Evolutionary conservation across 1,284 basidiomycete species (phyloP), one percentile per base, ranked within the genome.

Genomic region (Chalciporus piperatoides): DNA sequence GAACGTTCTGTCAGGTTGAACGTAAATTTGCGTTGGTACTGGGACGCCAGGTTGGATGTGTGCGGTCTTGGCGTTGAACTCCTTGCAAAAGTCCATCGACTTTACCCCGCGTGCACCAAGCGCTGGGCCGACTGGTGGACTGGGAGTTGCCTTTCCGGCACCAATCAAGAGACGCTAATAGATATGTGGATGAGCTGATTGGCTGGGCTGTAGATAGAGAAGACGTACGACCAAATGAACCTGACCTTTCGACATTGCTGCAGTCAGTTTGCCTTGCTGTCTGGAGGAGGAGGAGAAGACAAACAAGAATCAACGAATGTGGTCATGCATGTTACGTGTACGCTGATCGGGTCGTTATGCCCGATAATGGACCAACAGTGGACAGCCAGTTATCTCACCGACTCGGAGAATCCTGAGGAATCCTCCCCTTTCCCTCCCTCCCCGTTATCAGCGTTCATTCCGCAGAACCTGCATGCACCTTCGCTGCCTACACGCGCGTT

Each of bases 71-170:
- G 90, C 93, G 70, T 92, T 94, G 75, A 92, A 97, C 68, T 96
- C 93, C 69, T 98, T 99, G 77, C 94, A 97, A 68, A 99, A 99
- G 74, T 99, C 97, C 86, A 99, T 99, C 15, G 95, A 96, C 74
- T 98, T 98, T 58, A 99, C 94, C 63, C 97, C 97, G 65, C 93
- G 86, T 57, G 97, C 95, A 76, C 97, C 97, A 46, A 98, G 83
- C 17, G 95, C 95, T 47, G 97, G 96, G 60, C 96, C 97, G 46
- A 99, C 90, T 15, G 96, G 96, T 41, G 96, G 96, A 48, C 93
- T 92, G 17, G 96, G 95, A 21, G 93, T 87, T 30, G 96, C 96
- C 69, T 97, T 97, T 37, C 94, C 95, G 30, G 96, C 96, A 44
- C 87, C 84, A 46, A 98, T 86, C 44, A 97, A 77, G 46, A 98